Base-by-base conservation (phyloP, 2,329 filamentous ascomycete species). In the Fusarium sp. region DNA sequence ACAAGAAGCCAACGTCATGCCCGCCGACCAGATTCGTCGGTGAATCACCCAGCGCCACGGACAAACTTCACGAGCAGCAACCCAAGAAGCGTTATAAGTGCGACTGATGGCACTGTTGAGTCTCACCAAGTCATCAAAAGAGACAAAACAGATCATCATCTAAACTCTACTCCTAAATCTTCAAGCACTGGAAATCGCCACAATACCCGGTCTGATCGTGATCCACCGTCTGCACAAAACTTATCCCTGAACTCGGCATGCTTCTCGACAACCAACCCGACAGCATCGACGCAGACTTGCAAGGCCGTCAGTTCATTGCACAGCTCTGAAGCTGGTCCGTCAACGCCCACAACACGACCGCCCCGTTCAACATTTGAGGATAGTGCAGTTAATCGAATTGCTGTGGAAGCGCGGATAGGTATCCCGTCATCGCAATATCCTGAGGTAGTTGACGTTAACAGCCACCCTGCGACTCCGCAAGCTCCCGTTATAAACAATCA, bases 401-500 rank as follows among this genome's bases (percentile, higher is more conserved):
- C 19, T 11, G 23, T 21, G 35, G 29, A 41, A 11, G 5, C 15
- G 14, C 14, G 27, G 6, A 15, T 25, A 17, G 15, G 25, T 4
- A 15, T 14, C 10, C 15, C 9, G 3, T 14, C 25, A 17, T 33
- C 17, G 59, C 43, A 9, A 39, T 25, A n/a, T 53, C 55, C 29
- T 43, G 57, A 58, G 33, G 48, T 62, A 3, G 32, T 25, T 13
- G 60, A 62, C 14, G 23, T 25, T 8, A 25, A 5, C 23, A 25
- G 23, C 8, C 19, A 50, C 25, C 21, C 56, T 23, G 58, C 56
- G 14, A 65, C 59, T 8, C 67, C 73, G 14, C 76, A 74, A 36
- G 70, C 71, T 19, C 27, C 62, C 67, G 63, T 73, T 58, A 46
- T 74, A 19, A 78, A 81, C 50, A 72, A 76, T 14, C 71, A 73